Evolutionary conservation across 1,139 yeast species (phyloP), one percentile per base, ranked within the genome.

Genomic region (Hansenula sp.): DNA sequence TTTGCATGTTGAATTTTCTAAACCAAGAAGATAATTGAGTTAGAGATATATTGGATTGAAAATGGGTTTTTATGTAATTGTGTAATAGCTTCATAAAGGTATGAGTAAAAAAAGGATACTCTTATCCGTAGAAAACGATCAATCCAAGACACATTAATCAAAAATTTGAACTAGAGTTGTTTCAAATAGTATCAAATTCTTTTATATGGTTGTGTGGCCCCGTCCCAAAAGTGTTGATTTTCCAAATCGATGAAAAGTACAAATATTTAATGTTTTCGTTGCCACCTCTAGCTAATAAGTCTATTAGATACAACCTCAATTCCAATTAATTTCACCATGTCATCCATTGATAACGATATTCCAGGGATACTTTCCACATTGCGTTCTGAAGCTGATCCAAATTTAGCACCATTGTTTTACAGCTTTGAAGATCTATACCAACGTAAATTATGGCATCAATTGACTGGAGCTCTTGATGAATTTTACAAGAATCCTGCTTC

Each of bases 371-470:
- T 55, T 10, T 19, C 54, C 12, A 73, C 82, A 4, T 69, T 90
- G 44, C 77, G 96, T 45, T 73, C 75, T 60, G 86, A 82, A 56
- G 72, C 79, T 9, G 86, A 81, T 42, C 72, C 79, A 1, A 79
- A 82, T 32, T 77, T 86, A 32, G 73, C 77, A n/a, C 75, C 79
- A 32, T 65, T 79, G 34, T 76, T 85, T 52, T 82, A 81, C 57
- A 79, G 82, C 43, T 76, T 92, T 59, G 97, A 90, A 59, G 96
- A 89, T 55, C 71, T 71, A 47, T 86, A 88, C 66, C 97, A 90
- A 60, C 75, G 96, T 53, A 88, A 87, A 69, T 72, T 77, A 46
- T 78, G 83, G 82, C 81, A 76, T 56, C 95, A 87, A 66, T 75
- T 92, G 58, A 87, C 97, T 2, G 75, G 77, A 46, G 65, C 78